Conservation (phyloP, 352 stramenopile species). For the Pythium rishiriense region DNA sequence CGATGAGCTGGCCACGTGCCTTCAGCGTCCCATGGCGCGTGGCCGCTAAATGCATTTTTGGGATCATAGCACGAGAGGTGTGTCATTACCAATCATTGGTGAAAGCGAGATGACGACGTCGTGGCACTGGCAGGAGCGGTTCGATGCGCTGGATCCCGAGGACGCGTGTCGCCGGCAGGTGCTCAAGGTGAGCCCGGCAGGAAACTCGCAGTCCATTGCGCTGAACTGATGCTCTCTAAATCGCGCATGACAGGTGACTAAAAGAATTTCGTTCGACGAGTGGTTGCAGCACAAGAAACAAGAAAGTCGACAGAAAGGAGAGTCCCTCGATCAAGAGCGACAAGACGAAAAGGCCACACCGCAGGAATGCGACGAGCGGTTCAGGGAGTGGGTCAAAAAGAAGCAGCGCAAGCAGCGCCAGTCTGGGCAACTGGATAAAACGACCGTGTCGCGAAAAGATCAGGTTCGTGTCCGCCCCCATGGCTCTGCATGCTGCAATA, state of each 20-base stretch:
- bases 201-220: too few species aligned
- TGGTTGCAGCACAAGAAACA: constrained; percentile 43
- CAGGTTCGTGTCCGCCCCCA: too few species aligned
- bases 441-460: neutral
- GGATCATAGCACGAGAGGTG: too few species aligned
- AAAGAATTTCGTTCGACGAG: constrained; percentile 39
- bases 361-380: constrained; percentile 33
- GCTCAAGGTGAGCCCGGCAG: constrained; percentile 52
- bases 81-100: too few species aligned
- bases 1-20: too few species aligned
- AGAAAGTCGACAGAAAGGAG: neutral
- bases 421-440: neutral
- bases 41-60: too few species aligned
- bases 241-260: constrained; percentile 47
- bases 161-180: constrained; percentile 46
- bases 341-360: constrained; percentile 23
- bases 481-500: too few species aligned
- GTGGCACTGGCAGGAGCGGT: constrained; percentile 77
- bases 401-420: constrained; percentile 31
- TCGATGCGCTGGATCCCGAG: constrained; percentile 37
- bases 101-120: constrained; percentile 2
- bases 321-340: neutral
- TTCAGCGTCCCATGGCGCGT: too few species aligned
- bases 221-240: too few species aligned
- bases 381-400: constrained; percentile 38